Conservation (phyloP, 768 basidiomycete species). For the Auriscalpium vulgare region DNA sequence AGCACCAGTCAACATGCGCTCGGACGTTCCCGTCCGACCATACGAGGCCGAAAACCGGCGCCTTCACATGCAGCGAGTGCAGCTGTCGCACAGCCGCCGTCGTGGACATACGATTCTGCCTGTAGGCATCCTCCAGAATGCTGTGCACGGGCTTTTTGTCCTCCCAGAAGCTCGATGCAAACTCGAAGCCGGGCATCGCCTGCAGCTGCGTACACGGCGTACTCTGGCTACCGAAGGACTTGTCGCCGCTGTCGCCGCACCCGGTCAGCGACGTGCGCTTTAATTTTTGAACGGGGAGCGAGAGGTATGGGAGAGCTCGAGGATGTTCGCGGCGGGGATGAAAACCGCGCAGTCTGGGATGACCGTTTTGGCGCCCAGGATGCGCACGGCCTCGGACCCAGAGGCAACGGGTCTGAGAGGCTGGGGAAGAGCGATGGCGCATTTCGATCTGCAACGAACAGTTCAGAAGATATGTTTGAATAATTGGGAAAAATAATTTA, state of each 20-base stretch:
- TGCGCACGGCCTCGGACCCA: constrained; percentile 25
- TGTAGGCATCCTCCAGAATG: constrained; percentile 43
- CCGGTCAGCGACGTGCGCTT: constrained; percentile 31
- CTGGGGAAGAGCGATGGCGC: constrained; percentile 39
- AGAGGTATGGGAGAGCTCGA: constrained; percentile 33
- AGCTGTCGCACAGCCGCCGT: constrained; percentile 43
- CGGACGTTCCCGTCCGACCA: constrained; percentile 46
- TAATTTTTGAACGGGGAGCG: constrained; percentile 42
- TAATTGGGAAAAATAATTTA: constrained; percentile 14
- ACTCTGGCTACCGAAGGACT: constrained; percentile 44
- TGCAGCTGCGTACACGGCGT: constrained; percentile 42
- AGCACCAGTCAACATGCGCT: constrained; percentile 52
- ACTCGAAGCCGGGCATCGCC: constrained; percentile 41
- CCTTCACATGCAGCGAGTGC: constrained; percentile 35
- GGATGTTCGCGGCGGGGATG: constrained; percentile 31
- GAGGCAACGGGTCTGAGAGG: constrained; percentile 25
- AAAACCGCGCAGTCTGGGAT: constrained; percentile 45
- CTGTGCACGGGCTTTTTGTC: constrained; percentile 50
- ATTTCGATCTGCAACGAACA: constrained; percentile 34
- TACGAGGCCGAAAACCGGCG: constrained; percentile 45
- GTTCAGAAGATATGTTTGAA: constrained; percentile 3
- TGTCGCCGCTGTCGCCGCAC: constrained; percentile 30
- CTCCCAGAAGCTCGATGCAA: constrained; percentile 48
- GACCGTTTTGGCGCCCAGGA: constrained; percentile 38
- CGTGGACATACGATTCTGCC: constrained; percentile 52